Base-by-base conservation (phyloP, 371 early-diverging fungal genomes). In the Mucor racemosus region DNA sequence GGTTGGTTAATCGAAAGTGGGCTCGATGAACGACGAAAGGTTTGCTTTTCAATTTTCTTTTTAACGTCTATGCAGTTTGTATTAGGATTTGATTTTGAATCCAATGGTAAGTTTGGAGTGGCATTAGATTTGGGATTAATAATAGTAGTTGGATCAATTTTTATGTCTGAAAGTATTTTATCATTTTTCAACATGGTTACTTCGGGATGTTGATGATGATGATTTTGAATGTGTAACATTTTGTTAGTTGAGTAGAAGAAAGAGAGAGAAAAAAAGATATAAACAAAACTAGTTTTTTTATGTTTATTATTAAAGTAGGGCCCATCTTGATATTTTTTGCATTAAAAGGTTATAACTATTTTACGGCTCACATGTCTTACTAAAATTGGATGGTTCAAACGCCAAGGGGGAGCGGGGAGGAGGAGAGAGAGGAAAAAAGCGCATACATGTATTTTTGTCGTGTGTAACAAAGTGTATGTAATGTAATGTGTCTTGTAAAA, bases 341-440 rank as follows among this genome's bases (percentile, higher is more conserved):
- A 61, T 61, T 61, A 61, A 48, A 61, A 46, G 53, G 53, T 53
- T 53, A 13, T 53, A 53, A 26, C 53, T 53, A 53, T 53, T 53
- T 53, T 53, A 53, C 53, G 53, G 35, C 61, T 61, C 61, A 61
- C 61, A 61, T 61, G 61, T 61, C 61, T 34, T 61, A 35, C 61
- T 61, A 61, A 35, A 48, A 40, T 61, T 48, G 61, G 61, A 35
- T 53, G 53, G 53, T 53, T 34, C 33, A 39, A 38, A 58, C 58
- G 58, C 58, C 58, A 35, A 58, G 38, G 58, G 58, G 14, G 33
- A 31, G 36, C 9, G 35, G 13, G 55, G 34, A 13, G 55, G 36
- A 50, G 50, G 31, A 21, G 31, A n/a, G 46, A 19, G 31, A n/a
- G 46, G 19, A 19, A 13, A 21, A 50, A 50, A 19, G 48, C 19